Conservation (phyloP, 1,139 yeast genomes). For the Zygosaccharomyces sapae region DNA sequence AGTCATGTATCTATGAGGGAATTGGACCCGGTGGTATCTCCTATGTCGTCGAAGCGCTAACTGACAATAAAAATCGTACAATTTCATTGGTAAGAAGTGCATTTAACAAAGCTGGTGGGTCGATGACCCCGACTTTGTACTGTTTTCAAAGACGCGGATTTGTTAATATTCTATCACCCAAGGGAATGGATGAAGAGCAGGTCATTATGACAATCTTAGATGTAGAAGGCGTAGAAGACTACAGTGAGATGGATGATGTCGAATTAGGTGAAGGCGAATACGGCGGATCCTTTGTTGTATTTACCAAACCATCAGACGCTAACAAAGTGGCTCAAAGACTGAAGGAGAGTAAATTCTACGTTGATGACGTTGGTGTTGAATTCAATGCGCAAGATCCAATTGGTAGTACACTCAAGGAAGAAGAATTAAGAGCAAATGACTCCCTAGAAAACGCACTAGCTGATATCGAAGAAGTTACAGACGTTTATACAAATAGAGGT, state of each 20-base stretch:
- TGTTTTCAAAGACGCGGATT: slow-evolving; percentile 76
- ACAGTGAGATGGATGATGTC: slow-evolving; percentile 48
- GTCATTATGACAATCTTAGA: slow-evolving; percentile 73
- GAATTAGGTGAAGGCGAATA: slow-evolving; percentile 31
- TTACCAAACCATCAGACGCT: slow-evolving; percentile 61
- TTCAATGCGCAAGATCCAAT: slow-evolving; percentile 64
- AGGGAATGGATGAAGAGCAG: slow-evolving; percentile 49
- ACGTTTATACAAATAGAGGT: slow-evolving; percentile 53
- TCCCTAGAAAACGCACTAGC: slow-evolving; percentile 63
- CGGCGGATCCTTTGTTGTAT: slow-evolving; percentile 35
- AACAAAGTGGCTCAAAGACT: slow-evolving; percentile 57
- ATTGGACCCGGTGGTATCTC: slow-evolving; percentile 92
- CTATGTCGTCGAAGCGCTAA: slow-evolving; percentile 73
- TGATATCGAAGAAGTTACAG: slow-evolving; percentile 75
- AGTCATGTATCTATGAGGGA: slow-evolving; percentile 71
- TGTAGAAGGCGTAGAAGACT: slow-evolving; percentile 76
- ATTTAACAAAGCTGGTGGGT: slow-evolving; percentile 65
- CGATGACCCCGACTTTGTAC: slow-evolving; percentile 71
- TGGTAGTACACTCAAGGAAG: slow-evolving; percentile 51
- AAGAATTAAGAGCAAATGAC: slow-evolving; percentile 47
- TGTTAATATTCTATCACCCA: slow-evolving; percentile 45
- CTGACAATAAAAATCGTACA: slow-evolving; percentile 85
- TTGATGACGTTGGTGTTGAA: slow-evolving; percentile 67
- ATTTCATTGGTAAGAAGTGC: slow-evolving; percentile 72
- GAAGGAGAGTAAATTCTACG: slow-evolving; percentile 50